Percentiles rank a stretch among this genome's conserved stretches.
Conservation (phyloP, 129 eudicot species). For the Chrysanthemum makinoi region DNA sequence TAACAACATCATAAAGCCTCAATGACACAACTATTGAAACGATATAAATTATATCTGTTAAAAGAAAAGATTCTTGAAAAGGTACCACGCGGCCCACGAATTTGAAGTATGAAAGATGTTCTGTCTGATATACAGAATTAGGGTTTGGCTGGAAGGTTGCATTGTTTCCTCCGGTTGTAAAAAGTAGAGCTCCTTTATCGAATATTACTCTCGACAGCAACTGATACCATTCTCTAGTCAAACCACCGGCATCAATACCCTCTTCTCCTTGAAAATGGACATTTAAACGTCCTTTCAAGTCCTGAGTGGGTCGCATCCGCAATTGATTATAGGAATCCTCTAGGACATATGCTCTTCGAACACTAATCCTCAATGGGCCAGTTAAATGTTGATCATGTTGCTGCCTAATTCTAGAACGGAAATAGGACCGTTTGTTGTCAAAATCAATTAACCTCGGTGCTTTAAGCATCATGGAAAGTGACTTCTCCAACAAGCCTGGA, state of each 20-base stretch:
- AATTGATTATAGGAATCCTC: slow-evolving; percentile 97
- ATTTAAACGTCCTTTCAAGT: slow-evolving; percentile 86
- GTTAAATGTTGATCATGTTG: slow-evolving; percentile 95
- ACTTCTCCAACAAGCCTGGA: slow-evolving; percentile 87
- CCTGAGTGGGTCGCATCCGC: slow-evolving; percentile 84
- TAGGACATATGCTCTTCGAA: slow-evolving; percentile 94
- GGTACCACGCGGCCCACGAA: slow-evolving; percentile 99
- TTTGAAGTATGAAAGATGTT: slow-evolving; percentile 95
- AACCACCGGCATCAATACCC: slow-evolving; percentile 99
- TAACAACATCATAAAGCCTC: slow-evolving; percentile 8
- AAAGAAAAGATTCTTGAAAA: not conserved
- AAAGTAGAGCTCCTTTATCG: slow-evolving; percentile 97
- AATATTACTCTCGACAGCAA: slow-evolving; percentile 84
- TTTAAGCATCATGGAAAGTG: slow-evolving; percentile 95
- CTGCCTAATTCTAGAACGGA: slow-evolving; percentile 90
- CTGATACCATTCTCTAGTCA: slow-evolving; percentile 99
- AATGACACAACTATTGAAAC: not conserved
- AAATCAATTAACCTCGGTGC: slow-evolving; percentile 91
- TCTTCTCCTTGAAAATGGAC: slow-evolving; percentile 99
- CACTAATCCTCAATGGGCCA: slow-evolving; percentile 86
- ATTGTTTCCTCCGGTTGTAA: slow-evolving; percentile 95
- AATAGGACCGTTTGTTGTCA: slow-evolving; percentile 92
- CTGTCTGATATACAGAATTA: slow-evolving; percentile 96
- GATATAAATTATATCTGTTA: not conserved
- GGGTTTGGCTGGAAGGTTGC: slow-evolving; percentile 98